Evolutionary conservation across 257 asterid species (phyloP), one percentile per base, ranked within the genome.

Genomic region (Ocimum tenuiflorum): DNA sequence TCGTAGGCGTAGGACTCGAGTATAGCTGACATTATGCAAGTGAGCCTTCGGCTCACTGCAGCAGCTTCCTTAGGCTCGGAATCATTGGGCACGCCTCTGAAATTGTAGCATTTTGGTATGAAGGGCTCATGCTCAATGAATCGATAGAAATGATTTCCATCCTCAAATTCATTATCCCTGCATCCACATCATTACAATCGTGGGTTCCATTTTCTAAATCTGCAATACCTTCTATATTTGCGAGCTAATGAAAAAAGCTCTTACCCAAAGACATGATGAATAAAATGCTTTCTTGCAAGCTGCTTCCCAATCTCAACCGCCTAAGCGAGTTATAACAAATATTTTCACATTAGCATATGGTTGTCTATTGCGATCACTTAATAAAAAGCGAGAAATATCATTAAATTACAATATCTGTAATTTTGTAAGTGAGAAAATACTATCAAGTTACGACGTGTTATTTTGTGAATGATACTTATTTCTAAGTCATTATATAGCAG

Each of bases 251-350:
- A 47, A 53, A 8, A 18, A 48, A 7, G 47, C 19, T 66, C 89
- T 81, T 87, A 92, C 98, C 97, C 94, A 4, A 82, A 82, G 39
- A 89, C 95, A 29, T 89, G 95, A 72, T 92, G 98, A 70, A 92
- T 81, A 67, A 82, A 87, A 80, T 89, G 96, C 72, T 81, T 87
- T 70, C 79, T 75, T 6, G 94, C 82, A 19, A 89, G 83, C 80
- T 84, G 76, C 86, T 78, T 83, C 76, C 99, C 99, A 68, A 81
- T 84, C 69, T 86, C 96, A 72, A 83, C 74, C 13, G 91, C 97
- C 99, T 92, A 51, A 4, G 19, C 27, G 60, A 67, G 36, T 10
- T 8, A 15, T 17, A 53, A 8, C 57, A 2, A 48, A 41, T 39
- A 29, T 7, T 13, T 27, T n/a, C n/a, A 27, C 4, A 27, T 27